Percentiles rank a stretch among this genome's conserved stretches.
Conservation (phyloP, 2,329 filamentous ascomycete genomes). For the Colletotrichum sp. region DNA sequence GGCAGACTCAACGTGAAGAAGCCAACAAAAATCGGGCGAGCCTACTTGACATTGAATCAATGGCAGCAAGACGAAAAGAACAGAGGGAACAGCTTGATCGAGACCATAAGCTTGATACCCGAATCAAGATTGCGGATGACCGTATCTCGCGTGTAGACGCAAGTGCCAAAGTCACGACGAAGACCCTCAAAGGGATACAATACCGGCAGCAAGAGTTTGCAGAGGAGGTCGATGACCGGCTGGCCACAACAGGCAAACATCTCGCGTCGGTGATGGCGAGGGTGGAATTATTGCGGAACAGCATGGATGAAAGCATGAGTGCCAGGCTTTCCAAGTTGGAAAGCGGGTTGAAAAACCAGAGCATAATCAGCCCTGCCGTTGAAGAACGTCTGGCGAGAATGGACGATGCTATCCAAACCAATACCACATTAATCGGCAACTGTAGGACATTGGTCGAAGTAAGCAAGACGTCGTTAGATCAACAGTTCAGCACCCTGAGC, state of each 20-base stretch:
- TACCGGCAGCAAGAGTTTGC: neutral
- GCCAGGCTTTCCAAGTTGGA: neutral
- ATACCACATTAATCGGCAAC: neutral
- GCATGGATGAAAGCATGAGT: neutral
- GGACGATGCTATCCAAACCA: neutral
- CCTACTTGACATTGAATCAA: neutral
- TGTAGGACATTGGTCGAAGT: conserved; percentile 11
- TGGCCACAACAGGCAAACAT: neutral
- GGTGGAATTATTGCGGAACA: neutral
- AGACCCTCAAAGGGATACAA: neutral
- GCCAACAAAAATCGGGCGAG: neutral
- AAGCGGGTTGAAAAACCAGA: neutral
- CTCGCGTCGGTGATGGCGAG: neutral
- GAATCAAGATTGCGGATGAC: neutral
- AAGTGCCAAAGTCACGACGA: neutral
- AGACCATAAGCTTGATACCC: neutral
- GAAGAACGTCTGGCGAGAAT: neutral
- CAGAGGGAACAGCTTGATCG: neutral
- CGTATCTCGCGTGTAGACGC: neutral
- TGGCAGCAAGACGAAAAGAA: neutral
- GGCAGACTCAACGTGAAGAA: neutral
- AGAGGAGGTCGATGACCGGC: neutral
- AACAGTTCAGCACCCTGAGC: neutral
- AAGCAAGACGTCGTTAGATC: neutral
- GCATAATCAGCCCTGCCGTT: neutral